phyloP scores from a whole-genome alignment of 208 protist genomes.

The Wallacemonas sp. region DNA sequence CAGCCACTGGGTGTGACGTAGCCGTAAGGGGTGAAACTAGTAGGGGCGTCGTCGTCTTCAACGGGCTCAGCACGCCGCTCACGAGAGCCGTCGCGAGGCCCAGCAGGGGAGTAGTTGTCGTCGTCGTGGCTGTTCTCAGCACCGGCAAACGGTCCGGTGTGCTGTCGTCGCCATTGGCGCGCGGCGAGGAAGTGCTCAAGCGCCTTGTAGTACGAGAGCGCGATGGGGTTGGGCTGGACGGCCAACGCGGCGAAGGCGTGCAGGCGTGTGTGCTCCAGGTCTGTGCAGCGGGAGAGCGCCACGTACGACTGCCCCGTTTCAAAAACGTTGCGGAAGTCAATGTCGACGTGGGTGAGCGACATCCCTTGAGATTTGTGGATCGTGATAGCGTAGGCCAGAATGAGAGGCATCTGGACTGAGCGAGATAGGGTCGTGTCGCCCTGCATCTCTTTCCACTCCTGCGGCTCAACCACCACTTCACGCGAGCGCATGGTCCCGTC shows the following conservation, averaged over 20 bases:
- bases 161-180: constrained; percentile 29
- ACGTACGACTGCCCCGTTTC: constrained; percentile 89
- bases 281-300: constrained; percentile 84
- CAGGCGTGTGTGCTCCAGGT: constrained; percentile 55
- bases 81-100: too few species aligned
- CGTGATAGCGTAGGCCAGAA: constrained; percentile 95
- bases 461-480: constrained; percentile 75
- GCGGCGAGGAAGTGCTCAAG: constrained; percentile 39
- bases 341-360: constrained; percentile 80
- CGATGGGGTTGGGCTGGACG: constrained; percentile 53
- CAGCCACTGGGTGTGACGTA: background rate
- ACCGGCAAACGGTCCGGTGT: constrained; percentile 16
- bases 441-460: constrained; percentile 66
- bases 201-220: constrained; percentile 85
- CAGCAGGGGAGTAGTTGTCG: background rate
- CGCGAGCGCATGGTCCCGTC: constrained; percentile 17
- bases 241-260: constrained; percentile 59
- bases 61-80: background rate
- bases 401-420: constrained; percentile 89
- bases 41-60: background rate
- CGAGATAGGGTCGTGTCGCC: constrained; percentile 46
- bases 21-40: constrained; percentile 9
- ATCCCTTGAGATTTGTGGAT: constrained; percentile 98
- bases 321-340: constrained; percentile 81
- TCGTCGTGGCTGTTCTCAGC: too few species aligned